These are phyloP conservation scores for Tuber borchii DNA, from an alignment of 495 filamentous ascomycete species.

Conservation along the genomic window DNA sequence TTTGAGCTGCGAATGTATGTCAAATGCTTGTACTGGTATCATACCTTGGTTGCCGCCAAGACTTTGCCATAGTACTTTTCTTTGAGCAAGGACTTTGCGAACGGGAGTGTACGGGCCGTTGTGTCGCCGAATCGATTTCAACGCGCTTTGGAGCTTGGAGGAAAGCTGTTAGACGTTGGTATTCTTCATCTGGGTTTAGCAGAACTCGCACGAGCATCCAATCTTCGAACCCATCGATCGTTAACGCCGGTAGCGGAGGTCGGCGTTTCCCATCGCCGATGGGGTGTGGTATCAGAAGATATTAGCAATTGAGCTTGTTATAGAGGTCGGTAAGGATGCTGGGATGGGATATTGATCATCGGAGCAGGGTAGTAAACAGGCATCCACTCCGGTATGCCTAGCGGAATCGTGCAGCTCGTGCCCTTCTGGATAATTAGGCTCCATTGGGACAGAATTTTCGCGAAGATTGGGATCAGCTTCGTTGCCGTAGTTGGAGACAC, in stretches of 20 bases:
- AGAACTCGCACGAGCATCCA: conserved; percentile 26
- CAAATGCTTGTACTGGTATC: too few species aligned
- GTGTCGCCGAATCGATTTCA: conserved; percentile 13
- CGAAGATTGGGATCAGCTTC: too few species aligned
- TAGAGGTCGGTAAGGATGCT: background rate
- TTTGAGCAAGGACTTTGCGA: too few species aligned
- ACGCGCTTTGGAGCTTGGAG: background rate
- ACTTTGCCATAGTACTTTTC: too few species aligned
- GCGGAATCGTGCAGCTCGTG: too few species aligned
- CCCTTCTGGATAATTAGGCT: too few species aligned
- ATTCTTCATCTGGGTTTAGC: too few species aligned
- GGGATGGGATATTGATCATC: conserved; percentile 4
- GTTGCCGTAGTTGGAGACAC: too few species aligned
- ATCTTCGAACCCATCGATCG: conserved; percentile 28
- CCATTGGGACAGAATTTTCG: too few species aligned
- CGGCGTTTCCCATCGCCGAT: conserved; percentile 22
- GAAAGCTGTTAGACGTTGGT: conserved; percentile 14
- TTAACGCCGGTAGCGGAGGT: conserved; percentile 21
- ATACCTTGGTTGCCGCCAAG: background rate
- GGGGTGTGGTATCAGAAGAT: conserved; percentile 22
- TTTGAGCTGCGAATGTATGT: too few species aligned
- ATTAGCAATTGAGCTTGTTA: conserved; percentile 11
- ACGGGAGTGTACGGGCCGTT: conserved; percentile 12
- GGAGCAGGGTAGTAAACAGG: too few species aligned
- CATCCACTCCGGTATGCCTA: too few species aligned